Evolutionary conservation across 352 stramenopile species (phyloP).

Genomic region (Pelagophyceae sp.): DNA sequence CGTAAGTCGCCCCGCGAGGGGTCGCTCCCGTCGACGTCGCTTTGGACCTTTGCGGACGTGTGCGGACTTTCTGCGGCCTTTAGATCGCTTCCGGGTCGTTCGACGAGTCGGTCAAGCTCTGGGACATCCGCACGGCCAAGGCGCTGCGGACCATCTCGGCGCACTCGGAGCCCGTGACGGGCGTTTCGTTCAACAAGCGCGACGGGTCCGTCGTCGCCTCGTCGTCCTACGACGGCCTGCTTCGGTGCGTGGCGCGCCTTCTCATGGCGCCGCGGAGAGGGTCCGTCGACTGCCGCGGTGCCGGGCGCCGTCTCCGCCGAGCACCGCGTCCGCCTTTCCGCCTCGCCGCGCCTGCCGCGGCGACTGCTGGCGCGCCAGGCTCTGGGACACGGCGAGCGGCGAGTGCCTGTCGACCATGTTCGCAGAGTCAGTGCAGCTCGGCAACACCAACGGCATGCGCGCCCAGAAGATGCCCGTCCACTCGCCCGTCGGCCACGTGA

Average conservation of each 20-base stretch:
- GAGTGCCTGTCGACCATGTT: conserved; percentile 86
- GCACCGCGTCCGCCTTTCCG: not conserved
- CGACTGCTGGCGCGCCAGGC: too few relatives aligned
- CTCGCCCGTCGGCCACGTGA: conserved; percentile 67
- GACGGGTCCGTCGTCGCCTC: not conserved
- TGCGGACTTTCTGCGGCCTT: not conserved
- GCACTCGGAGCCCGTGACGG: conserved; percentile 86
- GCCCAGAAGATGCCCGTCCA: conserved; percentile 24
- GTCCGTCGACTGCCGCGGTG: too few relatives aligned
- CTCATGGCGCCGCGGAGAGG: not conserved
- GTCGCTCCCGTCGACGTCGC: too few relatives aligned
- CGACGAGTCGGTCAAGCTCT: conserved; percentile 88
- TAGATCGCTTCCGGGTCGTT: conserved; percentile 58
- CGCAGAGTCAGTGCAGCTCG: conserved; percentile 33
- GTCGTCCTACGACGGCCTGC: conserved; percentile 16
- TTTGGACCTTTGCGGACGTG: too few relatives aligned
- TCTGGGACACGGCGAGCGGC: conserved; percentile 91
- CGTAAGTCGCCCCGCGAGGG: conserved; percentile 44
- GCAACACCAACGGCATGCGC: conserved; percentile 29
- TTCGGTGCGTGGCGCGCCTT: conserved; percentile 54
- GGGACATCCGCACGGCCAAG: conserved; percentile 81
- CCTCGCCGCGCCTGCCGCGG: conserved; percentile 56
- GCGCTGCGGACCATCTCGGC: conserved; percentile 72
- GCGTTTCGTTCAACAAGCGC: conserved; percentile 4
- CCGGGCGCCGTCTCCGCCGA: too few relatives aligned